Percentiles rank a stretch among this genome's conserved stretches.
These are phyloP conservation scores for Dendrothele bispora DNA, from an alignment of 768 basidiomycete species.

Conservation along the genomic window DNA sequence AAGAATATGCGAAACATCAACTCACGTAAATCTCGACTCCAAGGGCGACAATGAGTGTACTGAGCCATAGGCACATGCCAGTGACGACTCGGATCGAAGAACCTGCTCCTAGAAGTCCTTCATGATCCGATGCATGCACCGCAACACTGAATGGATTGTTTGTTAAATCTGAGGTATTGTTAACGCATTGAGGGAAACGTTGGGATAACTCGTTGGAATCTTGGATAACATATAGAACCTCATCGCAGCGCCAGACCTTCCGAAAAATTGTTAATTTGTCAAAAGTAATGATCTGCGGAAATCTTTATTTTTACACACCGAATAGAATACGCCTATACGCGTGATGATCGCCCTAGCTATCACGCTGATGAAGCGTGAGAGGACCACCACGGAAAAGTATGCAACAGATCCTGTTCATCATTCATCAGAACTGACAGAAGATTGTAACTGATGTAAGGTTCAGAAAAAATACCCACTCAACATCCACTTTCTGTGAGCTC, in stretches of 20 bases:
- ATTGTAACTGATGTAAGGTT: not conserved
- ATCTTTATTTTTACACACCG: conserved; percentile 10
- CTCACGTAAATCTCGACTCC: conserved; percentile 23
- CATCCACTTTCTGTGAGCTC: conserved; percentile 28
- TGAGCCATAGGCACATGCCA: conserved; percentile 27
- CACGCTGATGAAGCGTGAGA: conserved; percentile 17
- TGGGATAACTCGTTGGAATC: conserved; percentile 5
- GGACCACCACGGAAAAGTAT: conserved; percentile 17
- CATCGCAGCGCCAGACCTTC: conserved; percentile 26
- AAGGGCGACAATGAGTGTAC: conserved; percentile 19
- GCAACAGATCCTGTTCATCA: conserved; percentile 17
- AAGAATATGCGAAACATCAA: not conserved
- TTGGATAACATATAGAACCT: conserved; percentile 16
- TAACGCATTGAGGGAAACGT: conserved; percentile 22
- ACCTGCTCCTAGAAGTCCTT: conserved; percentile 13
- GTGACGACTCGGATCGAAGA: conserved; percentile 18
- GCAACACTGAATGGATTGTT: conserved; percentile 12
- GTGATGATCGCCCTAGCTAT: conserved; percentile 17
- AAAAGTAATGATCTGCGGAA: not conserved
- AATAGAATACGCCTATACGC: conserved; percentile 22
- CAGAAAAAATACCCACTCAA: conserved; percentile 17
- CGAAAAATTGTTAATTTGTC: not conserved
- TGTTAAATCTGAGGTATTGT: conserved; percentile 3
- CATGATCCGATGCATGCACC: conserved; percentile 18
- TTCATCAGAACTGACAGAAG: not conserved